These are phyloP conservation scores for Boletellus emodensis DNA, from an alignment of 768 basidiomycete genomes.

Conservation along the genomic window DNA sequence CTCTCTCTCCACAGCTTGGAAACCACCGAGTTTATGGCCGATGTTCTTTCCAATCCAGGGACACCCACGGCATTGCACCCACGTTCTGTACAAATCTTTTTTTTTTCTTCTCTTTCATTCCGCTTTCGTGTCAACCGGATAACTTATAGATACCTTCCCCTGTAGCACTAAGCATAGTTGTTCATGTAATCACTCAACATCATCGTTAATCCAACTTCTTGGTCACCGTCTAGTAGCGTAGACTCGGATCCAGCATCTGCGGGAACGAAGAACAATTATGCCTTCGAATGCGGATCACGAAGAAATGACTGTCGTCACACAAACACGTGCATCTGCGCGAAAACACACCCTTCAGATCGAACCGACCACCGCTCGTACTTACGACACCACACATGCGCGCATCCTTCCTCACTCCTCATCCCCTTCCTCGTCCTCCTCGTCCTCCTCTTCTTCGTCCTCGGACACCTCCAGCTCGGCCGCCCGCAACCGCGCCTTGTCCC, in stretches of 20 bases:
- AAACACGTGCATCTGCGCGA: too few relatives aligned
- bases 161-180: not conserved
- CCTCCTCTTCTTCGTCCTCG: constrained; percentile 82
- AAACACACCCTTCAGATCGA: too few relatives aligned
- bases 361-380: too few relatives aligned
- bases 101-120: not conserved
- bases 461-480: constrained; percentile 82
- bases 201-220: too few relatives aligned
- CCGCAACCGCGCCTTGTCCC: constrained; percentile 76
- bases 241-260: too few relatives aligned
- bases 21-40: not conserved
- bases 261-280: too few relatives aligned
- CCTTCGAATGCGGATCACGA: too few relatives aligned
- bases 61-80: not conserved
- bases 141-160: not conserved
- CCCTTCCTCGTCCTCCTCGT: constrained; percentile 22
- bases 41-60: too few relatives aligned
- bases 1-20: too few relatives aligned
- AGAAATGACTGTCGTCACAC: too few relatives aligned
- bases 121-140: not conserved
- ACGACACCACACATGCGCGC: not conserved
- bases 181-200: too few relatives aligned
- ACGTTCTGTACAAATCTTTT: not conserved
- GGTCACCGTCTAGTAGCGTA: too few relatives aligned
- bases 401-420: not conserved